Percentiles rank a stretch among this genome's conserved stretches.
Evolutionary conservation across 768 basidiomycete genomes (phyloP).

Genomic region (Mrakia frigida): DNA sequence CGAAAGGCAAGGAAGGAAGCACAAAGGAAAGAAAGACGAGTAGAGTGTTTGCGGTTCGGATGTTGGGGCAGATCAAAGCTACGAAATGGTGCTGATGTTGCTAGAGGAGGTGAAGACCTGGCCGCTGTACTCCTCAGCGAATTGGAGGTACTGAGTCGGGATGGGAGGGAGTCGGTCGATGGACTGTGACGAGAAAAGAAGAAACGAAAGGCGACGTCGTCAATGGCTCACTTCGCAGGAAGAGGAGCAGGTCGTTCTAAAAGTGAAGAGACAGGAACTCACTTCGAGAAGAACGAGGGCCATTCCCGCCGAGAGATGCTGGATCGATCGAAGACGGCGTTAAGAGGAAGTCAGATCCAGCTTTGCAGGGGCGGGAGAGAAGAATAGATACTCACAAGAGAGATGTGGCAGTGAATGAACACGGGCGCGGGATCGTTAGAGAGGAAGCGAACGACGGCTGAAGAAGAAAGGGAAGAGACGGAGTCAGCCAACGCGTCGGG

Average conservation of each 20-base stretch:
- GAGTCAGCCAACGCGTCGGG: too few relatives aligned
- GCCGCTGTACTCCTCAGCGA: not conserved
- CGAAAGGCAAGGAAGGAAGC: not conserved
- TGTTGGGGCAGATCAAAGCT: not conserved
- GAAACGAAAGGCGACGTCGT: not conserved
- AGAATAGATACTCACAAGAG: not conserved
- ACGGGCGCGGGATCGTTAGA: not conserved
- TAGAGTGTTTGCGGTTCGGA: not conserved
- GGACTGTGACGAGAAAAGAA: not conserved
- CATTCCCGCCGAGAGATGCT: not conserved
- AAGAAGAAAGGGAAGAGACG: not conserved
- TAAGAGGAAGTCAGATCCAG: not conserved
- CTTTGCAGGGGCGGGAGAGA: not conserved
- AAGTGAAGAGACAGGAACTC: not conserved
- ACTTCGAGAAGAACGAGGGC: not conserved
- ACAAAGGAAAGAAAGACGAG: not conserved
- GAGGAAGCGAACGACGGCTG: not conserved
- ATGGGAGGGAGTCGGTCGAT: not conserved
- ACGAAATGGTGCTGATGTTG: not conserved
- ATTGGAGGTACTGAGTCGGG: not conserved
- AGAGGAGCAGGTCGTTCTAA: not conserved
- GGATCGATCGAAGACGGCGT: not conserved
- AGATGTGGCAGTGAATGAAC: constrained; percentile 4
- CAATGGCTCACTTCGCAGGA: not conserved
- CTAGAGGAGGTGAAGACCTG: not conserved